Evolutionary conservation across 192 early-diverging fungal species (phyloP), one percentile per base, ranked within the genome.

Genomic region (Umbelopsis sp.): DNA sequence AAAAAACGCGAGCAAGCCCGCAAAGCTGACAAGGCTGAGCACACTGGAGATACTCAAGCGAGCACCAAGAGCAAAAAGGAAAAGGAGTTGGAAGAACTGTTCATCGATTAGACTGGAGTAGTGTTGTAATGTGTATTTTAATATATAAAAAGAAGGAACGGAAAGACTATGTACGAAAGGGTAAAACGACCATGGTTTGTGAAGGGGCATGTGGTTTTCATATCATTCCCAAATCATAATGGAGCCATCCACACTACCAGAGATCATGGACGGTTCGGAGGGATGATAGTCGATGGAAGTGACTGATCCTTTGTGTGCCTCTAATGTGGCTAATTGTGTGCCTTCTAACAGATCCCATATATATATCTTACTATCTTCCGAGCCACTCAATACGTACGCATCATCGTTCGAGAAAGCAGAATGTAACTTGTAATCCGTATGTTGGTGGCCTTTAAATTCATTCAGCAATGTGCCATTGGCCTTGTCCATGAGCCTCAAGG

Each of bases 321-420:
- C 35, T 12, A 70, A 71, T 23, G 58, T 64, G 4, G 23, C 37
- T 2, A 71, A 35, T 21, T 48, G 15, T 13, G 13, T 67, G 13
- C 74, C 69, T 30, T 89, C 91, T 13, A 92, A 78, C 21, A 94
- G 75, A 79, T 95, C 91, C 95, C 95, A 99, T 45, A 95, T 82
- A 74, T 89, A 89, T 7, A 97, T 90, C 44, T 77, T 80, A 11
- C 94, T 94, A 74, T 97, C 94, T 73, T 99, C 96, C 49, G 91
- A 93, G 1, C 97, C 97, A 67, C 91, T 91, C 15, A 95, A 82
- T 1, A 95, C 91, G 72, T 88, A 69, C 4, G 88, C 83, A 68
- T 93, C 93, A 46, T 84, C 87, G 64, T 87, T 86, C 13, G 86
- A 83, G 8, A 97, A 76, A 46, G 87, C 84, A 33, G 91, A 90